Conservation (phyloP, 225 moss, liverwort and hornwort species). For the Ulota crispa region DNA sequence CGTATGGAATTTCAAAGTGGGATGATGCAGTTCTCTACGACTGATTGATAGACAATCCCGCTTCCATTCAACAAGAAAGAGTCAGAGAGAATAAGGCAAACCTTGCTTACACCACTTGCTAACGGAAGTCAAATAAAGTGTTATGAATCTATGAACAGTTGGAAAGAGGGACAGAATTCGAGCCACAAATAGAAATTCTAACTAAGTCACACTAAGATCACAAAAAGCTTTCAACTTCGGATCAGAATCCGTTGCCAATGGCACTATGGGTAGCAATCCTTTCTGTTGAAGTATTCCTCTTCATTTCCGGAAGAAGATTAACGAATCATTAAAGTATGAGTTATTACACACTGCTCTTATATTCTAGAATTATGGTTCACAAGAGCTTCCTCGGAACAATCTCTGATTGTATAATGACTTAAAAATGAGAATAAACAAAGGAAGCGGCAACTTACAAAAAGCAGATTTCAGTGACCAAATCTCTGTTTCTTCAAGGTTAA, state of each 20-base stretch:
- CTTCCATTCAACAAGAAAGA: no score
- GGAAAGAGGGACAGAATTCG: no score
- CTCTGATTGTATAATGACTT: neutral
- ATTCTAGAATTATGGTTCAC: neutral
- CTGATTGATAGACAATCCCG: no score
- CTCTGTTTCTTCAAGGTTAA: neutral
- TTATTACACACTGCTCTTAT: neutral
- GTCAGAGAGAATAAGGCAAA: no score
- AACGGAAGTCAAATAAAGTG: no score
- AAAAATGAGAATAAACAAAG: neutral
- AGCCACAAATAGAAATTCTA: neutral
- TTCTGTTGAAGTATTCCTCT: neutral
- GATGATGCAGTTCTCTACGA: no score
- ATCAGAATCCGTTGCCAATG: neutral
- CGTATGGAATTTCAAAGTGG: no score
- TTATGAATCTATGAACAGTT: no score
- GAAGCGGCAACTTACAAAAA: neutral
- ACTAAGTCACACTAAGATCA: neutral
- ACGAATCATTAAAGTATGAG: neutral
- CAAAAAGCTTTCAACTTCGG: neutral
- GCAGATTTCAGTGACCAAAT: neutral
- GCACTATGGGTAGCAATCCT: neutral
- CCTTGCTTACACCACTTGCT: no score
- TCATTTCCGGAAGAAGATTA: neutral
- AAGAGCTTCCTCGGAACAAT: neutral